Evolutionary conservation across 2,329 filamentous ascomycete species (phyloP).

Genomic region (Colletotrichum chlorophyti): DNA sequence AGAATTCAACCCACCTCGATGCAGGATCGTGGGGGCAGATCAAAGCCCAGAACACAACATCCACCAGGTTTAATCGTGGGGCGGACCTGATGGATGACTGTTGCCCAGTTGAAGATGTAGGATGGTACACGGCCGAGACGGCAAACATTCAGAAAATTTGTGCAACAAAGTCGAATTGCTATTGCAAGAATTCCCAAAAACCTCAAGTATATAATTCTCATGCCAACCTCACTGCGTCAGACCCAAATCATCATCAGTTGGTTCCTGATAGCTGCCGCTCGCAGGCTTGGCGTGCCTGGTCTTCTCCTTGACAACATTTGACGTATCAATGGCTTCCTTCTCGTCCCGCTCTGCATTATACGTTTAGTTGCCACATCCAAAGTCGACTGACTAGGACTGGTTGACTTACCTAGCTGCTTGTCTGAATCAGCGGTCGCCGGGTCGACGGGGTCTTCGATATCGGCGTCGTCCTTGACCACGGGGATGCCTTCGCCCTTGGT

Average conservation of each 20-base stretch:
- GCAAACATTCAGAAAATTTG: no score
- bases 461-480: conserved; percentile 27
- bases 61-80: no score
- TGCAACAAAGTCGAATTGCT: no score
- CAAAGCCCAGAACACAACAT: no score
- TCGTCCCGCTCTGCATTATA: conserved; percentile 36
- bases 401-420: conserved; percentile 29
- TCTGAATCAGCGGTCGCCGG: conserved; percentile 21
- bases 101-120: neutral
- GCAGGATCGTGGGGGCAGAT: no score
- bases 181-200: no score
- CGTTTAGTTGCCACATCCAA: neutral
- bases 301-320: conserved; percentile 36
- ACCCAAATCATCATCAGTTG: conserved; percentile 35
- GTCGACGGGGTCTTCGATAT: conserved; percentile 28
- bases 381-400: neutral
- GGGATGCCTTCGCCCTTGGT: conserved; percentile 22
- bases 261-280: conserved; percentile 34
- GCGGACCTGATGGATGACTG: no score
- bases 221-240: conserved; percentile 14
- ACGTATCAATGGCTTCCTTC: conserved; percentile 39
- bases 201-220: neutral
- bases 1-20: no score
- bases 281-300: conserved; percentile 35
- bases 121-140: neutral